Conservation (phyloP, 2,329 filamentous ascomycete species). For the Arthrobotrys sinensis region DNA sequence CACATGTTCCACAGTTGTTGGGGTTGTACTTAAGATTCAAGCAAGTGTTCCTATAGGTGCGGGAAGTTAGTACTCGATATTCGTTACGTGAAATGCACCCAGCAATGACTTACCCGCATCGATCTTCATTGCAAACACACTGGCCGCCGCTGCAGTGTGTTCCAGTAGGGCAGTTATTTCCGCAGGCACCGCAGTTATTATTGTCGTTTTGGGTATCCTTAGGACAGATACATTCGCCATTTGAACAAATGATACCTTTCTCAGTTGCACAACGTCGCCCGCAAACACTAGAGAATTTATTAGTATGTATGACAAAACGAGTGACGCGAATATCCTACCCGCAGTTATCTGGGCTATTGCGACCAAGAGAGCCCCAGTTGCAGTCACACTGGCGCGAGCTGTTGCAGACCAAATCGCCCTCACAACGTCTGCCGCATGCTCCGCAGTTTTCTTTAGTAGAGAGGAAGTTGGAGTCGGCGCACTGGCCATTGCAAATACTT, state of each 20-base stretch:
- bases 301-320: not conserved
- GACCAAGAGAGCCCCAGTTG: constrained; percentile 25
- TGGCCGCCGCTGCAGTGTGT: constrained; percentile 44
- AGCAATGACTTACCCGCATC: constrained; percentile 49
- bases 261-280: constrained; percentile 28
- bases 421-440: constrained; percentile 23
- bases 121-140: constrained; percentile 50
- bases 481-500: constrained; percentile 24
- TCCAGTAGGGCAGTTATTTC: constrained; percentile 43
- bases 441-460: constrained; percentile 25
- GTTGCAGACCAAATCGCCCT: constrained; percentile 31
- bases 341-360: constrained; percentile 31
- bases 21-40: constrained; percentile 43
- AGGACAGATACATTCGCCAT: constrained; percentile 30
- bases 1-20: constrained; percentile 58
- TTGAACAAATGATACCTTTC: constrained; percentile 21
- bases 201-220: constrained; percentile 33
- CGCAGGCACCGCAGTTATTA: constrained; percentile 61
- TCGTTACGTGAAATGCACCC: not conserved
- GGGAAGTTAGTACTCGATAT: not conserved
- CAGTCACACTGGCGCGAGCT: constrained; percentile 17
- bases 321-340: not conserved
- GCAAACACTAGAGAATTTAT: constrained; percentile 13
- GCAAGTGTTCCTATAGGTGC: constrained; percentile 27
- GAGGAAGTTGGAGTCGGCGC: constrained; percentile 12